Percentiles rank a stretch among this genome's conserved stretches.
Evolutionary conservation across 306 rosid genomes (phyloP).

Genomic region (Trichosanthes truncata): DNA sequence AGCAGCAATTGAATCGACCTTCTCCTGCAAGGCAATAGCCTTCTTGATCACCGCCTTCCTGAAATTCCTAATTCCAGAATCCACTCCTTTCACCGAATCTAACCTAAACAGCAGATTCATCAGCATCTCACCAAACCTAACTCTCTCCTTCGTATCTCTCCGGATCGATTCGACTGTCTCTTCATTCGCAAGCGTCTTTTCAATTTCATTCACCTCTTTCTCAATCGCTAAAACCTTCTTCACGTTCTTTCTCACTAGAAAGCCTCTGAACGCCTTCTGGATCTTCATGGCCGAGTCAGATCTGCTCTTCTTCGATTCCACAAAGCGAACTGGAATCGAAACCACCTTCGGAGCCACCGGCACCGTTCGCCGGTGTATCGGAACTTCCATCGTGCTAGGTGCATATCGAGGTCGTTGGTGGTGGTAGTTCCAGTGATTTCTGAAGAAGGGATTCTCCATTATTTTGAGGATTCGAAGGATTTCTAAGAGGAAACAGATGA

Average conservation of each 20-base stretch:
- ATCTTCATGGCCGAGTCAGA: constrained; percentile 33
- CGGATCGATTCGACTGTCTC: constrained; percentile 23
- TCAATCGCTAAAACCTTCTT: constrained; percentile 34
- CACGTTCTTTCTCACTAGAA: constrained; percentile 45
- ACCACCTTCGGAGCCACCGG: constrained; percentile 31
- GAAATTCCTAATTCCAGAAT: constrained; percentile 41
- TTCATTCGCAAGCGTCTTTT: constrained; percentile 10
- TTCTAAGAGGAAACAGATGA: not conserved
- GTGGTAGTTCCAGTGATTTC: constrained; percentile 13
- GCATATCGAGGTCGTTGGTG: not conserved
- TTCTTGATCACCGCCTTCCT: constrained; percentile 46
- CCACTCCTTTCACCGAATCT: constrained; percentile 49
- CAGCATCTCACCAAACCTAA: constrained; percentile 40
- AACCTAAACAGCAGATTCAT: constrained; percentile 55
- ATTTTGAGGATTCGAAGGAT: not conserved
- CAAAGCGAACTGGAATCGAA: constrained; percentile 50
- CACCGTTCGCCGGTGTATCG: constrained; percentile 11
- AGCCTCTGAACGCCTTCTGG: constrained; percentile 53
- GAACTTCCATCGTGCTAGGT: not conserved
- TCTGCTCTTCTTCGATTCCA: constrained; percentile 18
- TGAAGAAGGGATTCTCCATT: constrained; percentile 24
- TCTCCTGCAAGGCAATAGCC: constrained; percentile 57
- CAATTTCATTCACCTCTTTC: constrained; percentile 35
- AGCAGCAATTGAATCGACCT: constrained; percentile 29
- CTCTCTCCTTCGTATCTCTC: constrained; percentile 39